These are phyloP conservation scores for Starmera pachycereana DNA, from an alignment of 805 yeast genomes.

Conservation along the genomic window DNA sequence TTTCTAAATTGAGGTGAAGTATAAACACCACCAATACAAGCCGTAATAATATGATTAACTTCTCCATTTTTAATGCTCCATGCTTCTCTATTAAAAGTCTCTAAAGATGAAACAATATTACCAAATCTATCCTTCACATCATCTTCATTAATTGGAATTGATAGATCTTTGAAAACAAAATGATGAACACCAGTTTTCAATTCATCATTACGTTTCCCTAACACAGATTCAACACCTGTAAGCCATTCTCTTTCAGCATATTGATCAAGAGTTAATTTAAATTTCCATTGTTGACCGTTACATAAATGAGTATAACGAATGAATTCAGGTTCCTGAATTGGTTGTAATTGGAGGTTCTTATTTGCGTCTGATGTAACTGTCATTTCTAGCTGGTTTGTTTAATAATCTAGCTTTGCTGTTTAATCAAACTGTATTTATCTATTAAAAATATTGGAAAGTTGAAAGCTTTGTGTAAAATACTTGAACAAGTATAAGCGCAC, in stretches of 20 bases:
- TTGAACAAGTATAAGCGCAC: no score
- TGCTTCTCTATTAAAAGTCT: slow-evolving; percentile 27
- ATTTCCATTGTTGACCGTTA: slow-evolving; percentile 26
- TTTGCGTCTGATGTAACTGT: no score
- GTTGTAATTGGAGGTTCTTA: no score
- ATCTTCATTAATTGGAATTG: slow-evolving; percentile 13
- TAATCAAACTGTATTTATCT: no score
- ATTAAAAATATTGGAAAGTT: no score
- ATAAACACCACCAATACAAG: slow-evolving; percentile 51
- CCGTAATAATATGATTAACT: slow-evolving; percentile 21
- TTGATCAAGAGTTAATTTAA: slow-evolving; percentile 21
- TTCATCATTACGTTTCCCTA: slow-evolving; percentile 13
- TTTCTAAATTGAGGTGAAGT: slow-evolving; percentile 38
- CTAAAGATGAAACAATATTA: slow-evolving; percentile 31
- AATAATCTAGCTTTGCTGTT: no score
- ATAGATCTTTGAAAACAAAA: slow-evolving; percentile 22
- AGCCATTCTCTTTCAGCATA: slow-evolving; percentile 27
- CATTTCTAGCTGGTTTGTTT: no score
- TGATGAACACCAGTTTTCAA: slow-evolving; percentile 23
- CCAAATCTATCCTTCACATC: slow-evolving; percentile 13
- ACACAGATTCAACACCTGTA: slow-evolving; percentile 18
- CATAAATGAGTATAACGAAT: slow-evolving; percentile 25
- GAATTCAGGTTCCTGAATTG: slow-evolving; percentile 20
- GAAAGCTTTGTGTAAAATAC: no score
- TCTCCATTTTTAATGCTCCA: slow-evolving; percentile 18